Evolutionary conservation across 208 protist genomes (phyloP).

Genomic region (Acanthamoeba quina): DNA sequence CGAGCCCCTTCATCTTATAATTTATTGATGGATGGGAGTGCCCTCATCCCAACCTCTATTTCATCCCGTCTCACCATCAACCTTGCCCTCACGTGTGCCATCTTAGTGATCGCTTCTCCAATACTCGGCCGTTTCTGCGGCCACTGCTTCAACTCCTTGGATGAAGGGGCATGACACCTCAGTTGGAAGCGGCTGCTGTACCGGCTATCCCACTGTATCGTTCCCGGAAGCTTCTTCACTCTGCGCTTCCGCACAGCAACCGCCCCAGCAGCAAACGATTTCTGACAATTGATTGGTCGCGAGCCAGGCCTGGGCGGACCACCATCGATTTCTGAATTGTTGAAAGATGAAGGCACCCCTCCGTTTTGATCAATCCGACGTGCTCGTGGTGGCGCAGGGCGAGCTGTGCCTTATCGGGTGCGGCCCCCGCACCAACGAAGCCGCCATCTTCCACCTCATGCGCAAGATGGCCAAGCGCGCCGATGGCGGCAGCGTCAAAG

Average conservation of each 20-base stretch:
- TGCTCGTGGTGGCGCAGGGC: conserved; percentile 1
- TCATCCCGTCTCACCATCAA: too few species aligned
- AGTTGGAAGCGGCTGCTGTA: not conserved
- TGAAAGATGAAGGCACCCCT: conserved; percentile 29
- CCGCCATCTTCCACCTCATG: conserved; percentile 9
- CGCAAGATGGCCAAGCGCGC: not conserved
- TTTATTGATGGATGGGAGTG: not conserved
- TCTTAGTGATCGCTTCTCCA: too few species aligned
- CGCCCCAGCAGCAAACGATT: not conserved
- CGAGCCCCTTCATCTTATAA: too few species aligned
- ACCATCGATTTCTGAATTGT: not conserved
- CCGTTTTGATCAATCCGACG: not conserved
- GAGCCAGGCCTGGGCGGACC: not conserved
- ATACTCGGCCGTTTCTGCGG: too few species aligned
- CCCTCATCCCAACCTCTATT: too few species aligned
- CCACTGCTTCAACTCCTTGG: not conserved
- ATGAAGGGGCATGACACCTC: not conserved
- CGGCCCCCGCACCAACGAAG: conserved; percentile 17
- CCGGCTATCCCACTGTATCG: too few species aligned
- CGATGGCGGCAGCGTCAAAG: not conserved
- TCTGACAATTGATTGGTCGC: not conserved
- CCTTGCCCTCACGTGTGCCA: too few species aligned
- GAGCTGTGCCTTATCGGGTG: conserved; percentile 3
- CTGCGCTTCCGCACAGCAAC: too few species aligned
- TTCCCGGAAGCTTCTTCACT: too few species aligned